Percentiles rank a stretch among this genome's conserved stretches.
Evolutionary conservation across 306 rosid genomes (phyloP).

Genomic region (Trifolium fragiferum): DNA sequence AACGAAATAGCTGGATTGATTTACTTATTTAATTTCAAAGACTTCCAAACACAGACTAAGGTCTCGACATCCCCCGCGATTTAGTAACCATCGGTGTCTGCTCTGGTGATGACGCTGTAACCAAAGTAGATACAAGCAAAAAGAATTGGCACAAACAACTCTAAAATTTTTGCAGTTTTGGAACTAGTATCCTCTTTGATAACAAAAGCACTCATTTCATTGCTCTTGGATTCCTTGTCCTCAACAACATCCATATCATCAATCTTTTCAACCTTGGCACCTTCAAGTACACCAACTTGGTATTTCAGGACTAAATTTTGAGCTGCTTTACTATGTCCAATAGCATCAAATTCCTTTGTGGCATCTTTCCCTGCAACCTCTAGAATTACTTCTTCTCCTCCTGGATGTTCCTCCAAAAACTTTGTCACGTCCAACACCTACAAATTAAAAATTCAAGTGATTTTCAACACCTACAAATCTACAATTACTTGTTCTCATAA

Average conservation of each 20-base stretch:
- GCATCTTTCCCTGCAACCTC: conserved; percentile 67
- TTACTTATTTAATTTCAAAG: background rate
- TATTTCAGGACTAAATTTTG: conserved; percentile 48
- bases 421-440: conserved; percentile 65
- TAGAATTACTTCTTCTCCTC: conserved; percentile 63
- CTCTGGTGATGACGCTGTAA: conserved; percentile 45
- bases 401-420: conserved; percentile 67
- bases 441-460: no score
- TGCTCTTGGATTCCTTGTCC: conserved; percentile 40
- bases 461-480: no score
- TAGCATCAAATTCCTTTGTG: conserved; percentile 54
- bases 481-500: no score
- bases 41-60: background rate
- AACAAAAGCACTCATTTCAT: conserved; percentile 67
- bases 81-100: conserved; percentile 16
- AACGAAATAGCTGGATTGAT: background rate
- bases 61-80: background rate
- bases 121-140: conserved; percentile 55
- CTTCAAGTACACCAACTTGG: conserved; percentile 66
- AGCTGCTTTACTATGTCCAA: conserved; percentile 67
- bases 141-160: conserved; percentile 54
- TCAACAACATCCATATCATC: conserved; percentile 33
- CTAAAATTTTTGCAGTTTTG: conserved; percentile 34
- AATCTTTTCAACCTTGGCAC: conserved; percentile 40
- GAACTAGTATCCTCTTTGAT: conserved; percentile 46